Base-by-base conservation (phyloP, 2,329 filamentous ascomycete species). In the Ophiostoma triangulosporum region DNA sequence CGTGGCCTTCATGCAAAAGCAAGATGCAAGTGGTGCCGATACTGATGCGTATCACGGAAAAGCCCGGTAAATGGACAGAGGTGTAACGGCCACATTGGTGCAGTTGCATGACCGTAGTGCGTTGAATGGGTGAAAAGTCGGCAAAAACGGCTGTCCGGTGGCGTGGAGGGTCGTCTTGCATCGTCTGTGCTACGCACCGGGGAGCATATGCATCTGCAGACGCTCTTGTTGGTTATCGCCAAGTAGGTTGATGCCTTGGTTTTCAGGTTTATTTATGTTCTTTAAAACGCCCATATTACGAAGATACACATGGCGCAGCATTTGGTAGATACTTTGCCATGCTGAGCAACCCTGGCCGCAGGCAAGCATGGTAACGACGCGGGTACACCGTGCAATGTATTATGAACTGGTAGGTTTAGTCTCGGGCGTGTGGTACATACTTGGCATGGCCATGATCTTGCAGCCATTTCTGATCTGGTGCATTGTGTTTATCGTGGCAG, bases 1-100 rank as follows among this genome's bases (percentile, higher is more conserved):
- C 20, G 52, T 48, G 51, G 32, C 43, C 12, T 2, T 45, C 11
- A 48, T 53, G 51, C 52, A 43, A 12, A 53, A 35, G 52, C 35
- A 50, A 20, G 52, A 53, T 27, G 26, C 5, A 53, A 49, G 52
- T 27, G 33, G 43, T 6, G 46, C 5, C 52, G 52, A 50, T 49
- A 43, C 26, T 33, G 27, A n/a, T 33, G 29, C 46, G 22, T 17
- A 24, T 29, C 14, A 46, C 43, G 43, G 24, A 14, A 6, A 27
- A 24, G 20, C 15, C 11, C 38, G 38, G 38, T 12, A 43, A 24
- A 5, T 43, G 38, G 38, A 43, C 14, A 43, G 14, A 7, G 35
- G 22, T 6, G 20, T 4, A 43, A 43, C 38, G 20, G 38, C 24
- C 38, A 43, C 11, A 3, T 38, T 11, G 9, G 3, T 20, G 7